Base-by-base conservation (phyloP, 441 rosid species). In the Adansonia grandidieri region DNA sequence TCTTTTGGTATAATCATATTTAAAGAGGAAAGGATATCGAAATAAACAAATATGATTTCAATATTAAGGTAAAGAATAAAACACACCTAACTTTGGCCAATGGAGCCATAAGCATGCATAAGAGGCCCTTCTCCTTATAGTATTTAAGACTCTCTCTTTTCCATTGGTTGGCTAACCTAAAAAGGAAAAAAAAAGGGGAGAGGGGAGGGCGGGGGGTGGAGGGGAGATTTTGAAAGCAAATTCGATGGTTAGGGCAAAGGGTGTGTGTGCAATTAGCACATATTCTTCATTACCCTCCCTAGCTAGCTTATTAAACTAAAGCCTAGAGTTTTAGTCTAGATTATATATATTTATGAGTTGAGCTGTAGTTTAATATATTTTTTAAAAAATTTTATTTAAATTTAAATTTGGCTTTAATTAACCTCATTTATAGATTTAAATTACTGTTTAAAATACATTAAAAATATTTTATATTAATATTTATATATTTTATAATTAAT, bases 161-260 rank as follows among this genome's bases (percentile, higher is more conserved):
- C 42, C 5, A 15, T 40, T 13, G 76, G 68, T 40, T 68, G 74
- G 78, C 74, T 79, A 74, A 65, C 77, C 51, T 61, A 17, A 63
- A 73, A 76, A 15, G 76, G 74, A 19, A 79, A 63, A 32, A 8
- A 42, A 24, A 19, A 2, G 11, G 14, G 45, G 15, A 0, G 5
- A 19, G 1, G 53, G 45, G 28, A 22, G 32, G 32, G 32, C 2
- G 37, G 37, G 37, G 37, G 37, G 37, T 32, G 37, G 37, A 32
- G 37, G 77, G 1, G 1, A 14, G 79, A 75, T 65, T 42, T 76
- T 42, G 77, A 85, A 87, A 84, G 85, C 87, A 86, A 79, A 61
- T 72, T 81, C 66, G 81, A 82, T 87, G 94, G 90, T 61, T 73
- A 77, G 87, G 88, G 88, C 79, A 67, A 44, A 60, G 65, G 40